Base-by-base conservation (phyloP, 2,329 filamentous ascomycete species). In the Mycosphaerella arachidis region DNA sequence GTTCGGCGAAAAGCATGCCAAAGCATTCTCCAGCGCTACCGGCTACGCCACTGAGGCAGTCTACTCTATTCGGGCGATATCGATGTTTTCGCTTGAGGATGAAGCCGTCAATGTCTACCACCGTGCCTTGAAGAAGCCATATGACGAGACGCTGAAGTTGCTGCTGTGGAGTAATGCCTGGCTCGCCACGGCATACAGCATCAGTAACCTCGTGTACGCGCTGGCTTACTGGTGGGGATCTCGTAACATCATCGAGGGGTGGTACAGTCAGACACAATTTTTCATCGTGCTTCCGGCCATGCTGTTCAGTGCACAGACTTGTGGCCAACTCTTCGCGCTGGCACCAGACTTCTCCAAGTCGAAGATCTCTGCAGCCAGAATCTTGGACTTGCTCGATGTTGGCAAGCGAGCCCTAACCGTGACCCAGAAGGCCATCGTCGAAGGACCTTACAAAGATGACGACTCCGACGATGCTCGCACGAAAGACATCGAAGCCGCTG, bases 181-280 rank as follows among this genome's bases (percentile, higher is more conserved):
- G 78, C 79, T 86, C 7, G 84, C 86, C 2, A 76, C 86, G 37
- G 80, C 84, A 16, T 83, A 85, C 69, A 82, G 81, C 63, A 77
- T 82, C 9, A 83, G 85, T 20, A 88, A 87, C 68, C 79, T 89
- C 54, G 84, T 91, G 29, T 90, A 91, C 68, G 86, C 88, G 0
- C 82, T 92, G 56, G 86, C 88, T 0, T 92, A 91, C 73, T 92
- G 88, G 87, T 92, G 89, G 88, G 89, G 89, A 3, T 82, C 88
- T 0, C 87, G 84, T 66, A 84, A 86, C 63, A 89, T 92, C 60
- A 82, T 86, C 55, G 79, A 81, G 46, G 88, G 88, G 4, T 76
- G 84, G 58, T 88, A 88, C 65, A 83, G 82, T 48, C 84, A 86
- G 33, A 82, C 88, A n/a, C 75, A 84, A 55, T 92, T 91, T 75